Base-by-base conservation (phyloP, 129 eudicot species). In the Apium graveolens region DNA sequence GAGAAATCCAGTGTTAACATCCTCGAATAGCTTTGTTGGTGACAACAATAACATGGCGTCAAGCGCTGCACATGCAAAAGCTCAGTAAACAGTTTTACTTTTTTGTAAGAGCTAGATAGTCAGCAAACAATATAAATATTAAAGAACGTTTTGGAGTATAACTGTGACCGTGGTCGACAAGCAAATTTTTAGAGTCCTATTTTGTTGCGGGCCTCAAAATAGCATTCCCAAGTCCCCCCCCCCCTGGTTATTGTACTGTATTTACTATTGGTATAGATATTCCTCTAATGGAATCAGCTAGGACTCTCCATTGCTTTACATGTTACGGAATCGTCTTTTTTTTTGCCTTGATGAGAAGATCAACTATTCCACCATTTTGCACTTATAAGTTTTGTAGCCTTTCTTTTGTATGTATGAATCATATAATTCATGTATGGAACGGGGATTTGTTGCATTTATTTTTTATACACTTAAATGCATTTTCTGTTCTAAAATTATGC, bases 21-120 rank as follows among this genome's bases (percentile, higher is more conserved):
- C 43, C 70, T 53, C 98, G 46, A 84, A 71, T 60, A 84, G 72
- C 78, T 80, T 73, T 62, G 89, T 75, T 42, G 85, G 96, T 55
- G 87, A 81, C 74, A 65, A 84, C 45, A 81, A 86, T 44, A 85
- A 48, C 32, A 32, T 86, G 32, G 90, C 95, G 62, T 88, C 99
- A 42, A 87, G 83, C 48, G 96, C 87, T 13, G 79, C n/a, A 73
- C 86, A 87, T 41, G 76, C 84, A 78, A 86, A 87, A 89, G 76
- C 62, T n/a, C 80, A 74, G 70, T 82, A 80, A 73, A 73, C 74
- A 32, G 13, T 62, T 17, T 21, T 55, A 37, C 16, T 5, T 39
- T 57, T 60, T 60, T n/a, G 68, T 60, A 26, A 48, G 82, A 41
- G 37, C 80, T 3, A 37, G 11, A 24, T 34, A 43, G 27, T 74